phyloP scores from a whole-genome alignment of 1,284 basidiomycete species.

The Baeospora myosura region DNA sequence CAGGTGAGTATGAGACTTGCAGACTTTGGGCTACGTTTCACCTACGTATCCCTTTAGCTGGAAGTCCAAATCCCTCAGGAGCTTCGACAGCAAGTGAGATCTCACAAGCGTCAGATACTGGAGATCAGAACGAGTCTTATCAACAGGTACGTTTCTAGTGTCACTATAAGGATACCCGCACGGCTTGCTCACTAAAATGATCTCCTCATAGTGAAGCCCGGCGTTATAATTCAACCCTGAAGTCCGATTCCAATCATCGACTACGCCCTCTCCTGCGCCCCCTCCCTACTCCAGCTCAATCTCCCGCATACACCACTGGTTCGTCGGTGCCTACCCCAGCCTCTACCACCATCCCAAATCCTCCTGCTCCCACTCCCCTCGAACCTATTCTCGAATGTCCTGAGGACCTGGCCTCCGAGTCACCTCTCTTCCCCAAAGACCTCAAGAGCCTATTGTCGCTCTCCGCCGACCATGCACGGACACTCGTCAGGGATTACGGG shows the following conservation, averaged over 20 bases:
- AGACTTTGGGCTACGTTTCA: not conserved
- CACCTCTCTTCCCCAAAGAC: constrained; percentile 15
- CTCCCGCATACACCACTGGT: constrained; percentile 19
- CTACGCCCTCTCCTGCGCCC: constrained; percentile 41
- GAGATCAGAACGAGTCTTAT: constrained; percentile 37
- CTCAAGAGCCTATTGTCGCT: constrained; percentile 33
- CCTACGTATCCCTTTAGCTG: constrained; percentile 25
- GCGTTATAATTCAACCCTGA: constrained; percentile 37
- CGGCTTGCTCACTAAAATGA: not conserved
- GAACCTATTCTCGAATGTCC: no score
- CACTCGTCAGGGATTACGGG: constrained; percentile 35
- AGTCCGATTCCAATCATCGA: constrained; percentile 28
- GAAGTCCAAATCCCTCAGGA: constrained; percentile 32
- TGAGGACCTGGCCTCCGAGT: not conserved
- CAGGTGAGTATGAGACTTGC: constrained; percentile 1
- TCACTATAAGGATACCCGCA: no score
- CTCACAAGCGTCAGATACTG: constrained; percentile 28
- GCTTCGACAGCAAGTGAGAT: constrained; percentile 24
- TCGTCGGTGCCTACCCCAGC: no score
- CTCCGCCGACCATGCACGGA: constrained; percentile 29
- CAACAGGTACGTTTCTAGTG: constrained; percentile 34
- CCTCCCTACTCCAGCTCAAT: constrained; percentile 32
- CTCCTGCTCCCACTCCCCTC: constrained; percentile 17
- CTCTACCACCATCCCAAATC: not conserved
- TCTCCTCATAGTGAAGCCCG: constrained; percentile 37